Conservation (phyloP, 2,329 filamentous ascomycete genomes). For the Calonectria hawksworthii region DNA sequence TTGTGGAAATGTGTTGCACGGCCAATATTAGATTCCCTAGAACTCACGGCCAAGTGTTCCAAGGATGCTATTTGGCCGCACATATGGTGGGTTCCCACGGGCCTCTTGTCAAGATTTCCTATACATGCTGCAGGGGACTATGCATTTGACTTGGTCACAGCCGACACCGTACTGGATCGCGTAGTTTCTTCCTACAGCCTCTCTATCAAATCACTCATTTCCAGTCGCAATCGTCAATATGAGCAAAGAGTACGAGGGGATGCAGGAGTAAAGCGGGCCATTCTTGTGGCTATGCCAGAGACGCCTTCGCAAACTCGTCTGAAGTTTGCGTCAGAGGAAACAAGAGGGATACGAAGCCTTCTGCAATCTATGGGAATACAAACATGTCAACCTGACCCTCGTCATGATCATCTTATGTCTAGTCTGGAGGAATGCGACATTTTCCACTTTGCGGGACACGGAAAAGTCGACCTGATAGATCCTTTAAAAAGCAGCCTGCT, state of each 20-base stretch:
- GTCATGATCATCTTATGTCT: not conserved
- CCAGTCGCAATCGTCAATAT: not conserved
- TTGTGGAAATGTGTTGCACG: not conserved
- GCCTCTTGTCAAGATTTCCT: not conserved
- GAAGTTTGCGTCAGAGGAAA: too few relatives aligned
- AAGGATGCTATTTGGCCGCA: not conserved
- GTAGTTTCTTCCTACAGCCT: conserved; percentile 2
- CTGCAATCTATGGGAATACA: too few relatives aligned
- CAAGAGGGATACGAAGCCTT: too few relatives aligned
- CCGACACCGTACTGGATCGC: not conserved
- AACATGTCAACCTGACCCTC: not conserved
- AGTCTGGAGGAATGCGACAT: not conserved
- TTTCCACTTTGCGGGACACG: conserved; percentile 1
- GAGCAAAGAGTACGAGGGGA: too few relatives aligned
- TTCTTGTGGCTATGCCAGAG: too few relatives aligned
- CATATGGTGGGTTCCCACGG: conserved; percentile 12
- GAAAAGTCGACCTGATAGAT: not conserved
- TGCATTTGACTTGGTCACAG: not conserved
- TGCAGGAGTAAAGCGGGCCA: too few relatives aligned
- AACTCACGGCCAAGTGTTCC: not conserved
- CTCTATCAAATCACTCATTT: not conserved
- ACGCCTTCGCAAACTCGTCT: too few relatives aligned
- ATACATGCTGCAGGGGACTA: not conserved
- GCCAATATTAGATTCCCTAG: not conserved
- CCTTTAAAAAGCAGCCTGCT: not conserved